Evolutionary conservation across 192 early-diverging fungal genomes (phyloP).

Genomic region (Kickxella alabastrina): DNA sequence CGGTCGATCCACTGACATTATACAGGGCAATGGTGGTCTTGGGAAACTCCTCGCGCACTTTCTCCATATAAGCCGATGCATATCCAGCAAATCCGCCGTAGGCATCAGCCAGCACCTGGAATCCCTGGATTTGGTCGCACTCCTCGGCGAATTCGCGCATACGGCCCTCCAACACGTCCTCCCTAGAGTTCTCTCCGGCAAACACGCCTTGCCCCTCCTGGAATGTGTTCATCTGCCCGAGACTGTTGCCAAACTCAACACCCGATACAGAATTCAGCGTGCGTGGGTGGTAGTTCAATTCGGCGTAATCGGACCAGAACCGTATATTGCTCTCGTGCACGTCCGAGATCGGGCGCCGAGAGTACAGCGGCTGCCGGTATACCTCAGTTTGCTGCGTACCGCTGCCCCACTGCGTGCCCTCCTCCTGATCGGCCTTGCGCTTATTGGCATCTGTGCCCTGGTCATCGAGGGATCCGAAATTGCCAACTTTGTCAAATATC

Average conservation of each 20-base stretch:
- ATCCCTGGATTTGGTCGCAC: slow-evolving; percentile 57
- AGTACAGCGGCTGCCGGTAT: slow-evolving; percentile 15
- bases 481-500: slow-evolving; percentile 76
- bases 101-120: slow-evolving; percentile 64
- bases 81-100: slow-evolving; percentile 72
- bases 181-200: slow-evolving; percentile 16
- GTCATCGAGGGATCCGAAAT: slow-evolving; percentile 23
- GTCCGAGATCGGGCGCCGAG: background rate
- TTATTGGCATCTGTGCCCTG: background rate
- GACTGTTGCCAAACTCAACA: slow-evolving; percentile 54
- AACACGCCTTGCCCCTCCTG: slow-evolving; percentile 55
- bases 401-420: slow-evolving; percentile 15
- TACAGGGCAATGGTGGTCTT: slow-evolving; percentile 61
- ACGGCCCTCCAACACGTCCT: slow-evolving; percentile 37
- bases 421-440: slow-evolving; percentile 3
- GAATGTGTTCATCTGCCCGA: slow-evolving; percentile 56
- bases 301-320: slow-evolving; percentile 80
- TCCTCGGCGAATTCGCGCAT: slow-evolving; percentile 38
- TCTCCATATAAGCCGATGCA: slow-evolving; percentile 53
- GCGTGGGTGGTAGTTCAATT: slow-evolving; percentile 70
- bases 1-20: slow-evolving; percentile 36
- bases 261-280: slow-evolving; percentile 53
- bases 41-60: slow-evolving; percentile 66
- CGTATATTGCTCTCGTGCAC: slow-evolving; percentile 4
- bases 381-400: slow-evolving; percentile 24